These are phyloP conservation scores for Epichloe elymi DNA, from an alignment of 2,329 filamentous ascomycete species.

Conservation along the genomic window DNA sequence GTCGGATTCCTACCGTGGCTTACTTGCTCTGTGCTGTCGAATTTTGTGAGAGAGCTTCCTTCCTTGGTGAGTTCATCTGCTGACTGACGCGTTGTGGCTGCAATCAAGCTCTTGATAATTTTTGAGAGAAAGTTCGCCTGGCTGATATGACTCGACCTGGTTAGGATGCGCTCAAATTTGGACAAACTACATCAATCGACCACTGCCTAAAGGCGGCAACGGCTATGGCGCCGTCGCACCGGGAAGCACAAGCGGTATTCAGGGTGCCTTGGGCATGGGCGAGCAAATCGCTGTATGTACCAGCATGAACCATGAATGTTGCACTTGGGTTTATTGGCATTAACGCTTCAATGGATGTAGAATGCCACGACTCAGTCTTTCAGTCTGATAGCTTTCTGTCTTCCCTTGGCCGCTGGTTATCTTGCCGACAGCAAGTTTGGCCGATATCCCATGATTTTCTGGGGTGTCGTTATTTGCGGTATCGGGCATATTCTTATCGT, in stretches of 20 bases:
- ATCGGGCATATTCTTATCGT: conserved; percentile 57
- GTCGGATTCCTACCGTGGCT: conserved; percentile 34
- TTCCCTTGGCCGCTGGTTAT: conserved; percentile 42
- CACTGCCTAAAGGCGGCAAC: conserved; percentile 37
- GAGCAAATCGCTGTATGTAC: conserved; percentile 10
- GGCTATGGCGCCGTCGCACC: conserved; percentile 29
- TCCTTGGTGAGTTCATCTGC: conserved; percentile 33
- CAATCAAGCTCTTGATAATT: no score
- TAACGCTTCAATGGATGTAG: not conserved
- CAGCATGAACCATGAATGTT: no score
- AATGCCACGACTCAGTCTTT: conserved; percentile 31
- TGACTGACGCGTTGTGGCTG: no score
- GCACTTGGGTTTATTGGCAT: no score
- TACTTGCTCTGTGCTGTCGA: conserved; percentile 47
- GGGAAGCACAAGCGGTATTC: conserved; percentile 29
- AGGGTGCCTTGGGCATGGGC: conserved; percentile 46
- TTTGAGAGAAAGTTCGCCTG: no score
- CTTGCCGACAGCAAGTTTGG: conserved; percentile 57
- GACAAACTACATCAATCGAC: conserved; percentile 49
- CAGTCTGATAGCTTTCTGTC: conserved; percentile 41
- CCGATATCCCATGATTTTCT: conserved; percentile 59
- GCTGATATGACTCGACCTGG: not conserved
- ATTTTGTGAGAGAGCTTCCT: conserved; percentile 47
- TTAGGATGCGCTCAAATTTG: conserved; percentile 12
- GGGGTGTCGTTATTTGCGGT: conserved; percentile 54